Percentiles rank a stretch among this genome's conserved stretches.
phyloP scores from a whole-genome alignment of 805 yeast genomes.

The Pichia occidentalis region DNA sequence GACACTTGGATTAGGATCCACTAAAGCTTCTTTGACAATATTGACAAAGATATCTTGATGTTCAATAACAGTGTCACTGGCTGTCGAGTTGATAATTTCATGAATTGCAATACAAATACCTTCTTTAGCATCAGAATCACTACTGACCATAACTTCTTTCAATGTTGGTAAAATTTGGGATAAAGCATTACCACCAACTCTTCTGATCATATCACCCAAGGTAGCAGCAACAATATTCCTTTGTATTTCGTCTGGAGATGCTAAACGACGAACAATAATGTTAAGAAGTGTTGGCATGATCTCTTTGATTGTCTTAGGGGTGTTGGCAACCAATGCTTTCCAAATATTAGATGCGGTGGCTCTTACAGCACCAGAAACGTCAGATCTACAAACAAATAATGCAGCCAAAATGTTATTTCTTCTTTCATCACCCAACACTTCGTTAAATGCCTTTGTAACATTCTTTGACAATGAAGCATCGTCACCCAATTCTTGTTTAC shows the following conservation, averaged over 20 bases:
- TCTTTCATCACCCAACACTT: constrained; percentile 78
- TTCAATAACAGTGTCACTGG: constrained; percentile 49
- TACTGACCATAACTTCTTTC: constrained; percentile 50
- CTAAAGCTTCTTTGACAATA: constrained; percentile 71
- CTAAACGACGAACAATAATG: constrained; percentile 74
- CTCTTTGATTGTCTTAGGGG: constrained; percentile 91
- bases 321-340: constrained; percentile 93
- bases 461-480: constrained; percentile 43
- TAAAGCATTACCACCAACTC: constrained; percentile 87
- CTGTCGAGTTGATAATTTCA: constrained; percentile 75
- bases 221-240: constrained; percentile 89
- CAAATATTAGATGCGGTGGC: constrained; percentile 88
- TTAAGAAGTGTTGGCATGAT: constrained; percentile 78
- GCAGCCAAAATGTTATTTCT: constrained; percentile 81
- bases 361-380: constrained; percentile 79
- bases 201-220: constrained; percentile 86
- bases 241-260: constrained; percentile 71
- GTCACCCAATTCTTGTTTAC: constrained; percentile 62
- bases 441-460: constrained; percentile 59
- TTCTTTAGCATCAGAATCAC: constrained; percentile 83
- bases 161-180: constrained; percentile 80
- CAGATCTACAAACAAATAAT: constrained; percentile 92
- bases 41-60: constrained; percentile 65
- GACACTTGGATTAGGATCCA: constrained; percentile 66
- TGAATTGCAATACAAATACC: constrained; percentile 94